Base-by-base conservation (phyloP, 441 rosid genomes). In the Manihot esculenta region DNA sequence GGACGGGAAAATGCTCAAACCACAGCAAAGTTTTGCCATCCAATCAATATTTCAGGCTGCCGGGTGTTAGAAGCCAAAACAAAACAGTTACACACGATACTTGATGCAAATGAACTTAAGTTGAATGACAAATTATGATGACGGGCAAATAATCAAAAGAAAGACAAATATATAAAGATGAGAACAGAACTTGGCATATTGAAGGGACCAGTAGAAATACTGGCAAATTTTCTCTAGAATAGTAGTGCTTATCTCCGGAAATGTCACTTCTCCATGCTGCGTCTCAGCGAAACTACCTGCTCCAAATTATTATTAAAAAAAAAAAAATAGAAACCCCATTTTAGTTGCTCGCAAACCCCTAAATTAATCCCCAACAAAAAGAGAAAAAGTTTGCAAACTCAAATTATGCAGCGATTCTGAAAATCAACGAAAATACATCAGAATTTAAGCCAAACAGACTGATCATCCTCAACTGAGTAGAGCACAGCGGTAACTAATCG, bases 221-320 rank as follows among this genome's bases (percentile, higher is more conserved):
- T 94, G 93, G 70, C 96, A 94, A 61, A 94, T 94, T 90, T 91
- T 94, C 92, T 94, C 97, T 7, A 94, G 83, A 77, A 94, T 87
- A 6, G 89, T 80, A 44, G 96, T 84, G 82, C 92, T 91, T 57
- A 93, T 88, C 83, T 91, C 96, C 42, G 94, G 97, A 74, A 93
- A 91, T 50, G 88, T 91, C 80, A 91, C 97, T 30, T 88, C 93
- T 18, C 97, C 89, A 26, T 82, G 93, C 85, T 89, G 79, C 3
- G 93, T 77, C 75, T 93, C 96, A 23, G 92, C 85, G 48, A 93
- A 93, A 55, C 93, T 72, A 72, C 97, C 98, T 91, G 77, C 74
- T 38, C 67, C 58, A 59, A n/a, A 24, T 3, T 23, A n/a, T n/a
- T n/a, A n/a, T n/a, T 7, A 33, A 33, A 7, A 33, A 33, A 4